Evolutionary conservation across 345 rosid species (phyloP).

Genomic region (Salix dunnii): DNA sequence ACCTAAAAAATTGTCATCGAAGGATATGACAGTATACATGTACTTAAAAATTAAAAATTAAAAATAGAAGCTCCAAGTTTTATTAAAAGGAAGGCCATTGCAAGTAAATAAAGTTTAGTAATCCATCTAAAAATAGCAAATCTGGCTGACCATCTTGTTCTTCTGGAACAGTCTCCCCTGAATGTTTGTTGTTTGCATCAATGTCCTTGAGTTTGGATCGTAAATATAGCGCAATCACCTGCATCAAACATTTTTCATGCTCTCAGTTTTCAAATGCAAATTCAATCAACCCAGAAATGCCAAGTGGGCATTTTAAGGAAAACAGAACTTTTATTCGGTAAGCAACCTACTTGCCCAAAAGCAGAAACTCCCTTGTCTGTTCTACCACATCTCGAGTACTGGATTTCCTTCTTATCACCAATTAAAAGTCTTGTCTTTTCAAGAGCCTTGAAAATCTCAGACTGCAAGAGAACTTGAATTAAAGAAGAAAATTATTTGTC

Average conservation of each 20-base stretch:
- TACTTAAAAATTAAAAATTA: background rate
- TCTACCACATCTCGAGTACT: conserved; percentile 90
- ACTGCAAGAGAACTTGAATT: conserved; percentile 42
- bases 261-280: conserved; percentile 4
- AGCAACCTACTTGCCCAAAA: conserved; percentile 70
- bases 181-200: conserved; percentile 20
- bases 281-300: background rate
- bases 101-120: background rate
- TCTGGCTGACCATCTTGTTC: conserved; percentile 33
- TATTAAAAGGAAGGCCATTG: background rate
- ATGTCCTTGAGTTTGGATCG: conserved; percentile 60
- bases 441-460: conserved; percentile 85
- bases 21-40: background rate
- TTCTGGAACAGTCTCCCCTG: conserved; percentile 21
- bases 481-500: conserved; percentile 7
- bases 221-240: conserved; percentile 79
- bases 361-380: conserved; percentile 96
- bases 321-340: background rate
- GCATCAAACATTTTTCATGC: conserved; percentile 29
- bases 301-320: background rate
- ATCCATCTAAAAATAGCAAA: background rate
- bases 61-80: background rate
- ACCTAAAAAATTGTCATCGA: background rate
- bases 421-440: conserved; percentile 72
- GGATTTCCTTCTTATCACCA: conserved; percentile 70